Evolutionary conservation across 116 monocot genomes (phyloP), one percentile per base, ranked within the genome.

Genomic region (Dioscorea cayenensis): DNA sequence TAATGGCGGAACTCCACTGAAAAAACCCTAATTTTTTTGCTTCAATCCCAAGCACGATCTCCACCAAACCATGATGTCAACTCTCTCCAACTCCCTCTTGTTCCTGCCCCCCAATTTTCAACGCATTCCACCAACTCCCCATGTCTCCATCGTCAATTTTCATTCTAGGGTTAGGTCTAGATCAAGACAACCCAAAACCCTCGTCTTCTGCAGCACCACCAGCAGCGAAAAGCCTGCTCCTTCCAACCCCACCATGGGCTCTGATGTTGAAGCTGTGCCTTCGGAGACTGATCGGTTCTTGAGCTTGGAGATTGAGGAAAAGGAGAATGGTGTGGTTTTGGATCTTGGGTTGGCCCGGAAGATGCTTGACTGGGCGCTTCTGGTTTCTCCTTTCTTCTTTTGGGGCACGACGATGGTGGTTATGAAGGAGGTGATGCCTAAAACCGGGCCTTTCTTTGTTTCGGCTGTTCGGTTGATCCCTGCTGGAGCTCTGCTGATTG

Each of bases 371-470:
- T 92, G 90, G 87, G 83, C 65, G 60, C 66, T 92, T 14, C 70
- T 96, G 72, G 63, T 96, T 14, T 96, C 96, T 6, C 96, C 96
- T 2, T 96, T 96, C 84, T 96, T 96, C 81, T 96, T 96, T 73
- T 96, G 96, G 96, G 96, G 96, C 19, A 92, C 96, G 43, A 80
- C 96, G 21, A 96, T 96, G 96, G 96, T 96, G 61, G 92, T 88
- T 11, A 96, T 96, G 96, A 96, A 96, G 90, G 96, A 73, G 85
- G 92, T 96, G 60, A 82, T 96, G 11, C 92, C 90, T 28, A 92
- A 86, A 76, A 83, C 90, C 2, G 96, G 96, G 5, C 92, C 96
- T 28, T 96, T 96, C 74, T 92, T 96, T 52, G 96, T 92, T 18
- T 68, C 92, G 13, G 71, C 92, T n/a, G 78, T 88, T 52, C 70